Conservation (phyloP, 306 rosid genomes). For the Acacia confusa region DNA sequence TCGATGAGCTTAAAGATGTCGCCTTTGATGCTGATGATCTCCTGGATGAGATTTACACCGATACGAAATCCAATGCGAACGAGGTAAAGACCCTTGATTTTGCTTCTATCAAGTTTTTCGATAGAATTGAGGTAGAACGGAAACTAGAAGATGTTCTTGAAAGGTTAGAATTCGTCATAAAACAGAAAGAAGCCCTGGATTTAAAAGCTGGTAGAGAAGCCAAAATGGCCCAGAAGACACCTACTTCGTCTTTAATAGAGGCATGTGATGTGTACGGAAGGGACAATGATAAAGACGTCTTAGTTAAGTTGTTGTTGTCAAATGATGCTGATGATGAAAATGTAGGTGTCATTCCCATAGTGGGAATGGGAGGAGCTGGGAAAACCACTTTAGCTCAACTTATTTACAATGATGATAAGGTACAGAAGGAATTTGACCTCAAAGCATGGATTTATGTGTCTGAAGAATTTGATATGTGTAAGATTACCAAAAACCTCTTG, state of each 20-base stretch:
- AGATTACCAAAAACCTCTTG: neutral
- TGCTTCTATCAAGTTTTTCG: neutral
- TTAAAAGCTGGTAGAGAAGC: neutral
- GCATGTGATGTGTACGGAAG: slow-evolving; percentile 16
- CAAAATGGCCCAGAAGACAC: neutral
- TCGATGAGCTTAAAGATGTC: slow-evolving; percentile 42
- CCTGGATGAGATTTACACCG: neutral
- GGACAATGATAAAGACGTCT: neutral
- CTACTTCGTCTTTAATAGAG: slow-evolving; percentile 18
- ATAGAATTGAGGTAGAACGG: neutral
- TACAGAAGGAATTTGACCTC: slow-evolving; percentile 6
- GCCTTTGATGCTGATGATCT: slow-evolving; percentile 42
- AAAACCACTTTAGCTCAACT: slow-evolving; percentile 40
- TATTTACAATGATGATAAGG: slow-evolving; percentile 10
- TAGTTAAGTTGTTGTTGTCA: neutral
- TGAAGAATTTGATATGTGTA: slow-evolving; percentile 22
- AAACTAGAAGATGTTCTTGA: neutral
- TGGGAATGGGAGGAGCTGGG: slow-evolving; percentile 30
- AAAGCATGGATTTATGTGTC: slow-evolving; percentile 24
- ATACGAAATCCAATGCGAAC: neutral
- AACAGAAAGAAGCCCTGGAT: neutral
- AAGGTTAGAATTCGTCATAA: neutral
- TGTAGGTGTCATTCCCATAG: slow-evolving; percentile 28
- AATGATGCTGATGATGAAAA: neutral
- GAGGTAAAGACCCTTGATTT: neutral